Evolutionary conservation across 495 filamentous ascomycete genomes (phyloP), one percentile per base, ranked within the genome.

Genomic region (Aspergillus incahuasiensis): DNA sequence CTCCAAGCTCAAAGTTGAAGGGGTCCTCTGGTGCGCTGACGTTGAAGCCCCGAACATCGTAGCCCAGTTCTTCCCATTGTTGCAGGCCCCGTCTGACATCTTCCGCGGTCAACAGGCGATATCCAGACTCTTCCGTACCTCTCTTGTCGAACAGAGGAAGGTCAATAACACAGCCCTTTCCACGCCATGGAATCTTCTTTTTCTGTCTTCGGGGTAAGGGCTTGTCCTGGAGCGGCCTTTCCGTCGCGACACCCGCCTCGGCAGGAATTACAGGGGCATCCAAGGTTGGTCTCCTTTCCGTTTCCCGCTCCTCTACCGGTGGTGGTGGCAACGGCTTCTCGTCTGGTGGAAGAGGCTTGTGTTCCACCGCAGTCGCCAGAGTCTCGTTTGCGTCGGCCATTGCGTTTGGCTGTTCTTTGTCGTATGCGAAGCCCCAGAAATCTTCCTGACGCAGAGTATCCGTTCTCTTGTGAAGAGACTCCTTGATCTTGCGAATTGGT

Each of bases 31-130:
- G 47, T 21, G 63, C 70, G 21, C 78, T 75, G 57, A 91, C 64
- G 45, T 82, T 85, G 68, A 94, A 95, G 0, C 90, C 90, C 5
- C 77, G 72, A 39, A 79, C 80, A 67, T 88, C 79, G 63, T 91
- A 96, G 9, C 91, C 94, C 55, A 86, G 68, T 43, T 86, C 70
- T 63, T 88, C 80, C 85, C 88, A 95, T 25, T 78, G 72, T 46
- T 81, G 77, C 55, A 95, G 61, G 63, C 84, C 85, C n/a, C 79
- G 70, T 16, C 82, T 67, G 5, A 90, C 83, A 46, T 90, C 85
- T 20, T 72, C 66, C 15, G 75, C 64, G 25, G 68, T 84, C 56
- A 97, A 69, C 15, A 79, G 71, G 38, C 59, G 89, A 82, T 55
- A 76, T 60, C 30, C 83, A 72, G 35, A 74, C 71, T 63, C 80